These are phyloP conservation scores for Penicillium frequentans DNA, from an alignment of 2,329 filamentous ascomycete species.

Conservation along the genomic window DNA sequence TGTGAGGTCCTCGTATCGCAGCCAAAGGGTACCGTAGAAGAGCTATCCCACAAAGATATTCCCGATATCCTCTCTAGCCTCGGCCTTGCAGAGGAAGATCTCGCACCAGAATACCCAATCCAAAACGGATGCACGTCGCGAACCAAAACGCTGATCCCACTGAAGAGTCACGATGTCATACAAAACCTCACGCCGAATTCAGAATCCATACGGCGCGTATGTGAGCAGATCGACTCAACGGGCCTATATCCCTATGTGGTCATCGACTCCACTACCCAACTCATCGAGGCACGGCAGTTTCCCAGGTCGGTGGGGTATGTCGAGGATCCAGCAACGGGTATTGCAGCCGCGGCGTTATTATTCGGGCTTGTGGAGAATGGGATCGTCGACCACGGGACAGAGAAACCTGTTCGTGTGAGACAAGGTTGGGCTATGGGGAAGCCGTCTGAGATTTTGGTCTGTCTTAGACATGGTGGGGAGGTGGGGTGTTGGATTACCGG, in stretches of 20 bases:
- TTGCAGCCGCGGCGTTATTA: constrained; percentile 9
- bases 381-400: not conserved
- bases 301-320: constrained; percentile 5
- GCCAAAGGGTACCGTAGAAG: not conserved
- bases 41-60: not conserved
- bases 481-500: constrained; percentile 14
- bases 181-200: not conserved
- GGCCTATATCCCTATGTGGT: constrained; percentile 6
- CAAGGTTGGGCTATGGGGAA: constrained; percentile 1
- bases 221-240: constrained; percentile 3
- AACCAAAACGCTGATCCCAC: constrained; percentile 6
- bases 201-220: not conserved
- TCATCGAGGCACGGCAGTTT: constrained; percentile 14
- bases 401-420: constrained; percentile 1
- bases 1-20: not conserved
- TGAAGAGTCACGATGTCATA: not conserved
- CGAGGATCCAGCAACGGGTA: constrained; percentile 14
- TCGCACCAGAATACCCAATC: not conserved
- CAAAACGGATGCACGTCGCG: constrained; percentile 3
- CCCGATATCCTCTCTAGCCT: not conserved
- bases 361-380: constrained; percentile 6
- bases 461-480: not conserved
- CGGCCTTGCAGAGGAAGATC: not conserved
- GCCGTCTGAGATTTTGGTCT: constrained; percentile 5
- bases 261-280: not conserved